Evolutionary conservation across 768 basidiomycete species (phyloP).

Genomic region (Clitopilus hobsonii): DNA sequence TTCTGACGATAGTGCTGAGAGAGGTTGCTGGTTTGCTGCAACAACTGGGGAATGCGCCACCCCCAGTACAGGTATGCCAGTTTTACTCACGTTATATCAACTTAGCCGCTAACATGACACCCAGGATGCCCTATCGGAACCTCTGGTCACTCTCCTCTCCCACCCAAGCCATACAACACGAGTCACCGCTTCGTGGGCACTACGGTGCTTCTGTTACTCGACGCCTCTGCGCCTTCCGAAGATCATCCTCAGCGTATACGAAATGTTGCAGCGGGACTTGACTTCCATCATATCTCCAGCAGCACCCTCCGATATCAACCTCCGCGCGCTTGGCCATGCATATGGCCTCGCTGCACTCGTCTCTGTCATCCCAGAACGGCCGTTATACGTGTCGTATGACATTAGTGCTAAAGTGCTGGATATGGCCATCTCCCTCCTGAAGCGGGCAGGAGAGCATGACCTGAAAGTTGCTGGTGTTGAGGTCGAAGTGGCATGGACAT

Average conservation of each 20-base stretch:
- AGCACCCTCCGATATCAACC: slow-evolving; percentile 63
- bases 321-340: slow-evolving; percentile 79
- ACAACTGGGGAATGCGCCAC: slow-evolving; percentile 89
- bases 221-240: slow-evolving; percentile 83
- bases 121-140: slow-evolving; percentile 83
- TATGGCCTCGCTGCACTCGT: slow-evolving; percentile 88
- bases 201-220: slow-evolving; percentile 87
- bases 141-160: slow-evolving; percentile 76
- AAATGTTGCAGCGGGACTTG: slow-evolving; percentile 82
- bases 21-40: slow-evolving; percentile 85
- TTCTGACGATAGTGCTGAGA: slow-evolving; percentile 69
- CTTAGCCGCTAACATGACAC: neutral
- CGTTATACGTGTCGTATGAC: slow-evolving; percentile 93
- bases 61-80: slow-evolving; percentile 68
- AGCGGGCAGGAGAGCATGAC: slow-evolving; percentile 88
- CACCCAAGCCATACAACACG: slow-evolving; percentile 90
- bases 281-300: slow-evolving; percentile 66
- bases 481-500: slow-evolving; percentile 92
- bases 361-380: slow-evolving; percentile 79
- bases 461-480: slow-evolving; percentile 77
- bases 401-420: slow-evolving; percentile 88
- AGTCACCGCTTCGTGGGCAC: slow-evolving; percentile 79
- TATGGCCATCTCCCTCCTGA: slow-evolving; percentile 85
- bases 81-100: neutral
- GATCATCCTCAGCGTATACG: slow-evolving; percentile 70